These are phyloP conservation scores for Podochytrium sp. DNA, from an alignment of 192 early-diverging fungal species.

Conservation along the genomic window DNA sequence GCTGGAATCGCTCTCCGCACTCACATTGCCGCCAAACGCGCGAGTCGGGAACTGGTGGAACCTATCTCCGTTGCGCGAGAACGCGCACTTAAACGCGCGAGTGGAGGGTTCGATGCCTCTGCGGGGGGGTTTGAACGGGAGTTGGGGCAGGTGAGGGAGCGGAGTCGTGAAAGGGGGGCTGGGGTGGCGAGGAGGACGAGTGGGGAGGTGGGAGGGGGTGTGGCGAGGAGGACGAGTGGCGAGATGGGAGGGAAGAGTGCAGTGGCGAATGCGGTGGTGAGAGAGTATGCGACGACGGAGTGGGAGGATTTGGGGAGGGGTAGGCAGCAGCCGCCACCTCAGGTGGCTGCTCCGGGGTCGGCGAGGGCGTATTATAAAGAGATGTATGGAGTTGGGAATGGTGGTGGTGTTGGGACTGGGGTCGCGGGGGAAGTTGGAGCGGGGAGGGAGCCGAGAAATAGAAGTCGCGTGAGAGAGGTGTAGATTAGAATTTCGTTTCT, in stretches of 20 bases:
- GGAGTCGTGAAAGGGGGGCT: background rate
- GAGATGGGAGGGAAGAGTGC: background rate
- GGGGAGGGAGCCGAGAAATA: no score
- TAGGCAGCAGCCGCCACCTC: background rate
- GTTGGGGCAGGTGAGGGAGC: background rate
- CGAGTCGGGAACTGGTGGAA: background rate
- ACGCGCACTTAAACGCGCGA: background rate
- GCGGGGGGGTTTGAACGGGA: background rate
- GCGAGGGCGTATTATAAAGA: background rate
- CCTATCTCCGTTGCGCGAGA: background rate
- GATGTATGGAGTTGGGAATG: background rate
- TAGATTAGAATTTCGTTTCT: no score
- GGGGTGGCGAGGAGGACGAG: background rate
- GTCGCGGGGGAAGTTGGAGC: no score
- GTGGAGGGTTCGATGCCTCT: background rate
- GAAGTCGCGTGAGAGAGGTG: no score
- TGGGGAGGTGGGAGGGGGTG: background rate
- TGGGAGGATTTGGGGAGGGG: background rate
- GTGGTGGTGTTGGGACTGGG: background rate
- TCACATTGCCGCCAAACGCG: background rate
- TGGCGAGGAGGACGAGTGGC: background rate
- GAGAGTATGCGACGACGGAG: background rate
- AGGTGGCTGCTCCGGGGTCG: background rate
- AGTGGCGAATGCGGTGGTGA: background rate
- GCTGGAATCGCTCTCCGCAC: background rate